Evolutionary conservation across 2,329 filamentous ascomycete genomes (phyloP).

Genomic region (Aphanoascus verrucosus): DNA sequence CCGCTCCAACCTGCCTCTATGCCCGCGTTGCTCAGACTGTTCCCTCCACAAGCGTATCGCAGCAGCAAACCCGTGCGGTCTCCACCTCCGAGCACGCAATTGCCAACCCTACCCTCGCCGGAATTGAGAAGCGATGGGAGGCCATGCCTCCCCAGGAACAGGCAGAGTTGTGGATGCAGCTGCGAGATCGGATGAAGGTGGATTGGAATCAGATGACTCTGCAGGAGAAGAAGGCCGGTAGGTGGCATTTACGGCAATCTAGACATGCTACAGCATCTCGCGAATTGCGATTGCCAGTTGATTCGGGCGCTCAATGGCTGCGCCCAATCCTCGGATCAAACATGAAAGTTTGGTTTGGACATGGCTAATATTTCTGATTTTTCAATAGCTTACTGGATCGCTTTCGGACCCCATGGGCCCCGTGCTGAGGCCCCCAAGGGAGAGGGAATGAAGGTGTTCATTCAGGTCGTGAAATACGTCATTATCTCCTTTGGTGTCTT

Average conservation of each 20-base stretch:
- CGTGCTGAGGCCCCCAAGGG: conserved; percentile 73
- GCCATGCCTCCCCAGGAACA: conserved; percentile 96
- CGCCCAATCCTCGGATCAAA: background rate
- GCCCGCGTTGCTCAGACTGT: conserved; percentile 25
- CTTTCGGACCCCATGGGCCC: conserved; percentile 92
- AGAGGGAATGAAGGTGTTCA: conserved; percentile 67
- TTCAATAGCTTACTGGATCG: conserved; percentile 86
- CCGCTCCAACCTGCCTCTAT: conserved; percentile 32
- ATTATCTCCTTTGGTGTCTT: conserved; percentile 61
- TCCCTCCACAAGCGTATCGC: conserved; percentile 30
- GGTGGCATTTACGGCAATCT: conserved; percentile 36
- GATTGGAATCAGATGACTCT: conserved; percentile 92
- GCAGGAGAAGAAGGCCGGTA: conserved; percentile 99
- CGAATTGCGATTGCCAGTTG: background rate
- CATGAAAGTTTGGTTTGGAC: background rate
- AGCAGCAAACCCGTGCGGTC: conserved; percentile 41
- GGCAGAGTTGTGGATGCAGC: conserved; percentile 96
- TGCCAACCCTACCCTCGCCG: conserved; percentile 91
- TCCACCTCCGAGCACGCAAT: conserved; percentile 73
- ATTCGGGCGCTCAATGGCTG: background rate
- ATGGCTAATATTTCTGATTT: conserved; percentile 5
- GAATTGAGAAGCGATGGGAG: conserved; percentile 99
- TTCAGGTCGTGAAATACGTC: conserved; percentile 61
- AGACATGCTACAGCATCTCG: background rate
- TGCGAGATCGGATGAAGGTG: conserved; percentile 97